Conservation (phyloP, 768 basidiomycete genomes). For the Postia placenta region DNA sequence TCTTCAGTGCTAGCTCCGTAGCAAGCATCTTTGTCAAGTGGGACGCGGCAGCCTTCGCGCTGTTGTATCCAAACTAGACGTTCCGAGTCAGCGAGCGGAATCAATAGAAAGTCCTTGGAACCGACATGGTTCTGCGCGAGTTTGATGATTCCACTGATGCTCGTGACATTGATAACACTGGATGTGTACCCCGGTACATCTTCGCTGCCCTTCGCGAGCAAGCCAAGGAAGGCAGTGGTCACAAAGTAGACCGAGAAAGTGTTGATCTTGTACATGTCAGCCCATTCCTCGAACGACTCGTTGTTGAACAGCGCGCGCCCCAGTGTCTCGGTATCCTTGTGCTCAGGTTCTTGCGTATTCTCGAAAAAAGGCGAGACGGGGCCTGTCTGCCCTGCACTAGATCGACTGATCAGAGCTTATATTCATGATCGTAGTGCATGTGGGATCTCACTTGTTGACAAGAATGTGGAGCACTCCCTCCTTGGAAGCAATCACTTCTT, state of each 20-base stretch:
- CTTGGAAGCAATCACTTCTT: constrained; percentile 44
- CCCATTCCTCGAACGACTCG: constrained; percentile 61
- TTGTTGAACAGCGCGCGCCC: constrained; percentile 66
- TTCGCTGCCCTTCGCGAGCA: constrained; percentile 66
- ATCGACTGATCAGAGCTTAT: not conserved
- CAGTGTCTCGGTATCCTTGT: constrained; percentile 56
- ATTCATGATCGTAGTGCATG: not conserved
- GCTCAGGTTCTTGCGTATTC: constrained; percentile 48
- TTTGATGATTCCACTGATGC: constrained; percentile 67
- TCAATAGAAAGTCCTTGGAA: not conserved
- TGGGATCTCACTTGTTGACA: constrained; percentile 64
- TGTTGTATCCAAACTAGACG: constrained; percentile 75
- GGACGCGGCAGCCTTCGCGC: constrained; percentile 69
- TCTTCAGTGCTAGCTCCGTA: constrained; percentile 68
- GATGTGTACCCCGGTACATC: constrained; percentile 54
- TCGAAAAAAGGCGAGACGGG: constrained; percentile 56
- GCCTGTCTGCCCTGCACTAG: constrained; percentile 71
- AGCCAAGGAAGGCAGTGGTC: constrained; percentile 68
- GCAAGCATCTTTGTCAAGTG: constrained; percentile 75
- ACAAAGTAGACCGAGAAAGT: constrained; percentile 74
- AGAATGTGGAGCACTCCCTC: constrained; percentile 75
- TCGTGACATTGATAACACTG: constrained; percentile 71
- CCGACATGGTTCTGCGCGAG: constrained; percentile 74
- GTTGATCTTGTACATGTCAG: constrained; percentile 57
- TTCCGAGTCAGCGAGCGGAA: not conserved